Evolutionary conservation across 1,139 yeast genomes (phyloP).

Genomic region (Chernovozyma sophiae-reginae): DNA sequence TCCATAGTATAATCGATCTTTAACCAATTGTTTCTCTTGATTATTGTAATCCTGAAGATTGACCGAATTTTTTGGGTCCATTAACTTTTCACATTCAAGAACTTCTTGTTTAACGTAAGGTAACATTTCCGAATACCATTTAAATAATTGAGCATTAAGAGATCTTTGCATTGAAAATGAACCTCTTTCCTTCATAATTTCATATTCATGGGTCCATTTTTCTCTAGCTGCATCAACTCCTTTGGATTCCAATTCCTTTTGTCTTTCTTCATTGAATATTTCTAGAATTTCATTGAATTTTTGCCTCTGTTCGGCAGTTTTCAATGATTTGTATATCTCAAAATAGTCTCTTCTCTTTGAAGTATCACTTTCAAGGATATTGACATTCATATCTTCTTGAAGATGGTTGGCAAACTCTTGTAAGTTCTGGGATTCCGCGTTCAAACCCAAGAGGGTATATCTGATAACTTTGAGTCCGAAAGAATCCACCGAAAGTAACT

Average conservation of each 20-base stretch:
- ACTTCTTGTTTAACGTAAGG: slow-evolving; percentile 68
- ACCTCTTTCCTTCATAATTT: slow-evolving; percentile 65
- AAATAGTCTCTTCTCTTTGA: slow-evolving; percentile 57
- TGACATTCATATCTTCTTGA: slow-evolving; percentile 24
- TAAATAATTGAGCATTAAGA: slow-evolving; percentile 71
- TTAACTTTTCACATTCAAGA: slow-evolving; percentile 40
- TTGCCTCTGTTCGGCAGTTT: slow-evolving; percentile 47
- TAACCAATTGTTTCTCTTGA: slow-evolving; percentile 32
- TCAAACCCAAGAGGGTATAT: slow-evolving; percentile 70
- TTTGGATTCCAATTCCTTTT: slow-evolving; percentile 66
- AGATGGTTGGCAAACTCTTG: slow-evolving; percentile 34
- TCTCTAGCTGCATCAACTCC: slow-evolving; percentile 84
- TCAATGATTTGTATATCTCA: slow-evolving; percentile 52
- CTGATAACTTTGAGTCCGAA: slow-evolving; percentile 78
- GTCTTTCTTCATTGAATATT: slow-evolving; percentile 68
- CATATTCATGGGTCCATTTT: slow-evolving; percentile 84
- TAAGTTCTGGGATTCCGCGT: slow-evolving; percentile 25
- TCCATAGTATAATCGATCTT: slow-evolving; percentile 64
- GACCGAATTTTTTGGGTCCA: slow-evolving; percentile 18
- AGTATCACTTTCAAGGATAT: slow-evolving; percentile 26
- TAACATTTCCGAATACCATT: slow-evolving; percentile 68
- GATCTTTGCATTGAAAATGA: slow-evolving; percentile 51
- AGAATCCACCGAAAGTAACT: slow-evolving; percentile 67
- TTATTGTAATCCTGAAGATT: slow-evolving; percentile 15
- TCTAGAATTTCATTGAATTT: slow-evolving; percentile 66